Conservation (phyloP, 2,329 filamentous ascomycete genomes). For the Sporothrix variecibatus region DNA sequence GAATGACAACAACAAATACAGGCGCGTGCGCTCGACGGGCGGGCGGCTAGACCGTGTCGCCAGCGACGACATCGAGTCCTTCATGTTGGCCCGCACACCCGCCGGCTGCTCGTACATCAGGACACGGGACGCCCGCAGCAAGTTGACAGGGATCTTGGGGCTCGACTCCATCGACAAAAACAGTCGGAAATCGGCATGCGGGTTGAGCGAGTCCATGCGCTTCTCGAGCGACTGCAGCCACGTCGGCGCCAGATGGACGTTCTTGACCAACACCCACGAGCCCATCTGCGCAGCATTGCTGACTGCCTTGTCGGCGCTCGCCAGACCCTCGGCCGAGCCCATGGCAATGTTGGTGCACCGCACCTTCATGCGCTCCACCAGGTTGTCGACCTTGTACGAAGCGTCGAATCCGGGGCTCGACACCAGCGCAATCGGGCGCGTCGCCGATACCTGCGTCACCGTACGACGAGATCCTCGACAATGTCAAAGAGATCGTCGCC, state of each 20-base stretch:
- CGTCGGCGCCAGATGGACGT: conserved; percentile 91
- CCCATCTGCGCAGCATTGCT: conserved; percentile 87
- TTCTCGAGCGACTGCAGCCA: conserved; percentile 98
- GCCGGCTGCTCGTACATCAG: conserved; percentile 98
- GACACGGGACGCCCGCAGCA: conserved; percentile 88
- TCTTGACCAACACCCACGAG: conserved; percentile 97
- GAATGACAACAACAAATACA: conserved; percentile 92
- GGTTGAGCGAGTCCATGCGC: conserved; percentile 91
- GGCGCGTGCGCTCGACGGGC: conserved; percentile 84
- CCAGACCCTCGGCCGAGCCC: conserved; percentile 93
- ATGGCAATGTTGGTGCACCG: conserved; percentile 97
- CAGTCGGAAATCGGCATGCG: conserved; percentile 86
- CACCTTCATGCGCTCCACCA: conserved; percentile 81
- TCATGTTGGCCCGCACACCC: conserved; percentile 96
- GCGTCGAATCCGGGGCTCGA: conserved; percentile 97
- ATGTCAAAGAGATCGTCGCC: conserved; percentile 79
- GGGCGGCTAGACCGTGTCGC: conserved; percentile 74
- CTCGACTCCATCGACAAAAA: conserved; percentile 99
- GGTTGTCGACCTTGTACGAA: conserved; percentile 95
- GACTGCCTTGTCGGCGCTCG: conserved; percentile 93
- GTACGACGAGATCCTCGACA: conserved; percentile 81
- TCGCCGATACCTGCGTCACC: conserved; percentile 78
- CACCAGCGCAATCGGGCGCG: conserved; percentile 84
- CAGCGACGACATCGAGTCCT: conserved; percentile 86
- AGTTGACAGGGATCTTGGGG: conserved; percentile 93